Percentiles rank a stretch among this genome's conserved stretches.
Evolutionary conservation across 768 basidiomycete species (phyloP).

Genomic region (Rhodotorula graminis): DNA sequence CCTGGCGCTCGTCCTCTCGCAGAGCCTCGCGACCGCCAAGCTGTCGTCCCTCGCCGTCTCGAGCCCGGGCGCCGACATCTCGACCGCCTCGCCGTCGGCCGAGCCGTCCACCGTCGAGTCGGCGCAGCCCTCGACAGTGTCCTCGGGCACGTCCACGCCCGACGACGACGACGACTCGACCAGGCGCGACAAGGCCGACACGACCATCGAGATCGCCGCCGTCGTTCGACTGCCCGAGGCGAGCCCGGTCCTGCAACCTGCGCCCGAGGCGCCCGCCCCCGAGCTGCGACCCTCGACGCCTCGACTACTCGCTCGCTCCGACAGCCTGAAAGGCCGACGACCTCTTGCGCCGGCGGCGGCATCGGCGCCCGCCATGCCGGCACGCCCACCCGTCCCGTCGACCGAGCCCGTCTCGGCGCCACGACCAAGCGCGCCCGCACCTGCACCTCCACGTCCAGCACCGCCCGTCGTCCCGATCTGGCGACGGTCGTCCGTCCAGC

Average conservation of each 20-base stretch:
- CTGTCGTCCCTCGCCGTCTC: constrained; percentile 18
- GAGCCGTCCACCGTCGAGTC: background rate
- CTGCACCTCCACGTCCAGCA: background rate
- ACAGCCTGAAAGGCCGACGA: constrained; percentile 1
- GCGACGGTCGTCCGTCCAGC: background rate
- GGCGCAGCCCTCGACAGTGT: background rate
- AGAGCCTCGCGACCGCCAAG: constrained; percentile 29
- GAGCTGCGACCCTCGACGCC: background rate
- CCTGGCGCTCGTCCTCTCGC: too few relatives aligned
- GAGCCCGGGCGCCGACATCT: background rate
- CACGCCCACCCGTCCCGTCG: background rate
- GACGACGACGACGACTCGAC: background rate
- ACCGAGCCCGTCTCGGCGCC: background rate
- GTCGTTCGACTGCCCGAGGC: constrained; percentile 14
- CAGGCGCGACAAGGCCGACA: background rate
- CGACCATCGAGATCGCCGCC: constrained; percentile 16
- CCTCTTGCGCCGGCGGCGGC: background rate
- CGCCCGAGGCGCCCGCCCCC: background rate
- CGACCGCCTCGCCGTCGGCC: background rate
- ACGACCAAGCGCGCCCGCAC: background rate
- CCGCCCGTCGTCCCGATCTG: background rate
- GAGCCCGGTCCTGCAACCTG: background rate
- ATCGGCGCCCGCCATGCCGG: background rate
- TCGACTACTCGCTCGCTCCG: constrained; percentile 17
- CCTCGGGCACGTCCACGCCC: constrained; percentile 17